These are phyloP conservation scores for Naganishia randhawae DNA, from an alignment of 768 basidiomycete genomes.

Conservation along the genomic window DNA sequence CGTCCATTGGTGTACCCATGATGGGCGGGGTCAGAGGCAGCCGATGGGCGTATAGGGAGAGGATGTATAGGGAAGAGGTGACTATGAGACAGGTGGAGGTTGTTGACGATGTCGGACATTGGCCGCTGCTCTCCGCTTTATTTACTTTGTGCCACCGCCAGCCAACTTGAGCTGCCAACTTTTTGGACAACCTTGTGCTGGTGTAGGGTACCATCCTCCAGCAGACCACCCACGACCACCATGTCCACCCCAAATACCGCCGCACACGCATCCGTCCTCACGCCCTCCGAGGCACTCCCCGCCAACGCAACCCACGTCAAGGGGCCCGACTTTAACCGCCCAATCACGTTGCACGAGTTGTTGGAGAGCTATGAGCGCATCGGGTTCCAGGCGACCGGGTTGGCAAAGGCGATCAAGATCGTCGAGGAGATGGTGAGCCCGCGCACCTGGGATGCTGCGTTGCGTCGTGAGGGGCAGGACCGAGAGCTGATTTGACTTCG, in stretches of 20 bases:
- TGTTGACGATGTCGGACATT: too few species aligned
- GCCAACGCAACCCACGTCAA: constrained; percentile 56
- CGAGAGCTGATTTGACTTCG: not conserved
- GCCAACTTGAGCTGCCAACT: too few species aligned
- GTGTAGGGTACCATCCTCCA: too few species aligned
- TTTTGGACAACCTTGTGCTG: too few species aligned
- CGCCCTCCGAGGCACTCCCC: constrained; percentile 43
- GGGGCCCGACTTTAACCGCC: constrained; percentile 81
- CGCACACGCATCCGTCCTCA: constrained; percentile 45
- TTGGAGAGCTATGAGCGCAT: constrained; percentile 78
- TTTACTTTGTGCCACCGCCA: too few species aligned
- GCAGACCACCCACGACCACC: not conserved
- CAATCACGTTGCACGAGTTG: constrained; percentile 64
- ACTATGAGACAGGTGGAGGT: too few species aligned
- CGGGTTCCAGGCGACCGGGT: constrained; percentile 94
- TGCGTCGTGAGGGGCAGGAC: too few species aligned
- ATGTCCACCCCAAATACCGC: constrained; percentile 17
- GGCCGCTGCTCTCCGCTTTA: too few species aligned
- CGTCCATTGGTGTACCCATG: not conserved
- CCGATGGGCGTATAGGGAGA: too few species aligned
- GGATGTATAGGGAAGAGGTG: too few species aligned
- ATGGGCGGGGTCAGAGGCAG: too few species aligned
- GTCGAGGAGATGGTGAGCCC: constrained; percentile 83
- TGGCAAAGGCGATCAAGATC: constrained; percentile 81
- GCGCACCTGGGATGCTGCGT: not conserved